Evolutionary conservation across 2,329 filamentous ascomycete genomes (phyloP).

Genomic region (Neopestalotiopsis clavispora): DNA sequence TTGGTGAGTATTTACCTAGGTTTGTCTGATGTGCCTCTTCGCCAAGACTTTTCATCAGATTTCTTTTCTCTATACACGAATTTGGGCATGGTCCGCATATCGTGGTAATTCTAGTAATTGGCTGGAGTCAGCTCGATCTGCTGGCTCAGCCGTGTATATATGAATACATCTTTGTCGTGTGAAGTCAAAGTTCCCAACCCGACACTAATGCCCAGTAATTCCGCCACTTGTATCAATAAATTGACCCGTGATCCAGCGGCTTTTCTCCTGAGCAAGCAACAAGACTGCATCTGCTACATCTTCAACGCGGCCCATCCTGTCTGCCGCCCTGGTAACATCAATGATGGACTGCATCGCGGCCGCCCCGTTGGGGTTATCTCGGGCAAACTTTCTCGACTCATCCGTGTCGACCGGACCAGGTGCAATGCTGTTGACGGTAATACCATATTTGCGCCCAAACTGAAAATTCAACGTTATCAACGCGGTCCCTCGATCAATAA

Average conservation of each 20-base stretch:
- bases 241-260: conserved; percentile 28
- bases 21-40: not conserved
- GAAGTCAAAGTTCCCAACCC: not conserved
- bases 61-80: not conserved
- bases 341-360: conserved; percentile 15
- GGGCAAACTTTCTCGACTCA: conserved; percentile 12
- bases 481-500: not conserved
- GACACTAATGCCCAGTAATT: conserved; percentile 5
- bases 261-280: conserved; percentile 26
- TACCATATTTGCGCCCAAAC: conserved; percentile 26
- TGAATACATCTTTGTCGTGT: not conserved
- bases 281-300: conserved; percentile 28
- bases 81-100: not conserved
- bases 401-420: conserved; percentile 27
- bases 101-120: not conserved
- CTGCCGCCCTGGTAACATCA: conserved; percentile 19
- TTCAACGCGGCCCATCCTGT: conserved; percentile 22
- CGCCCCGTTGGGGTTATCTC: conserved; percentile 18
- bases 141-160: not conserved
- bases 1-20: conserved; percentile 1
- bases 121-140: not conserved
- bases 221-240: conserved; percentile 22
- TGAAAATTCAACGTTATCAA: conserved; percentile 12
- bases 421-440: conserved; percentile 27
- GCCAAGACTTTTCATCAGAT: not conserved